Base-by-base conservation (phyloP, 75 land plant species). In the Cunninghamia lanceolata region DNA sequence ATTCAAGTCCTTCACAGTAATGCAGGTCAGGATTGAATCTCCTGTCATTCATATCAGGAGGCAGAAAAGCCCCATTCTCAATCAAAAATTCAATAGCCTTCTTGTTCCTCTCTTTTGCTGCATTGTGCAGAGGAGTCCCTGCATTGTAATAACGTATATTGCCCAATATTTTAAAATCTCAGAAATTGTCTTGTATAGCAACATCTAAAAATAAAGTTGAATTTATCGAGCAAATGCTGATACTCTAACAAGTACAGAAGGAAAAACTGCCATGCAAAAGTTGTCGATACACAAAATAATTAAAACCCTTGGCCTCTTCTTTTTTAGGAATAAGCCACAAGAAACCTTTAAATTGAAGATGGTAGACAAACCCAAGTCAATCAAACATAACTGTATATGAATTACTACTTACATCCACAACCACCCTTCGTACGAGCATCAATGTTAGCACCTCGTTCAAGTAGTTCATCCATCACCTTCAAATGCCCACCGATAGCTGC, bases 51-150 rank as follows among this genome's bases (percentile, higher is more conserved):
- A 98, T 95, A 88, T 98, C 95, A 19, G 88, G 92, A 1, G 99
- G 95, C 84, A 98, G 82, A 88, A 98, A 98, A 42, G 99, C 99
- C 9, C 99, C 99, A 86, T 98, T 98, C 85, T 95, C 94, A 36
- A 98, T 82, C 40, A 98, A 90, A 86, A 96, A 98, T 79, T 93
- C 95, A 15, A 98, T 87, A 8, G 99, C 99, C 75, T 92, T 89
- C 90, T 83, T 98, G 66, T 94, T 94, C 66, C 92, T 85, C 85
- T 93, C 95, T 86, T 96, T 98, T 40, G 99, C 98, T 71, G 99
- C 99, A 88, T 76, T 89, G 84, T 98, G 99, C 79, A 98, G 96
- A 19, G 99, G 99, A 38, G 99, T 98, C 99, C 99, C 99, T 97
- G 91, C 47, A 86, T 46, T 50, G 19, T 42, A 43, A 80, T 11